Conservation (phyloP, 495 filamentous ascomycete species). For the Xylaria longipes region DNA sequence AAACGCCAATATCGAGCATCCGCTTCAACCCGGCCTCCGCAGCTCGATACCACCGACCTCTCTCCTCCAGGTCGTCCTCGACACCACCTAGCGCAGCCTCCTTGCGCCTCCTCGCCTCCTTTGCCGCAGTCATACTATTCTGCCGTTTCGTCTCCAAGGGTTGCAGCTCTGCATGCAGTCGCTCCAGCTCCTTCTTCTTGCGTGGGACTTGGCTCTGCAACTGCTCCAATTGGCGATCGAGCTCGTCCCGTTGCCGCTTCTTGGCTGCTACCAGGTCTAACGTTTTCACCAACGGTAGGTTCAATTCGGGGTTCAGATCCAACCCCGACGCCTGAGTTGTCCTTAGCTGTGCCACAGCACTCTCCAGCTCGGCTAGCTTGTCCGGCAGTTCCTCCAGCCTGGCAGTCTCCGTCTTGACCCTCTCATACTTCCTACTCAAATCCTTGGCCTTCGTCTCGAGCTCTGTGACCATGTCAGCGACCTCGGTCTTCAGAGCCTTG, state of each 20-base stretch:
- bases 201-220: conserved; percentile 70
- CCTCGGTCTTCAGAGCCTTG: conserved; percentile 79
- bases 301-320: conserved; percentile 49
- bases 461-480: conserved; percentile 71
- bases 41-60: conserved; percentile 80
- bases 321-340: conserved; percentile 40
- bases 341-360: conserved; percentile 61
- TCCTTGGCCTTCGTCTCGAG: conserved; percentile 73
- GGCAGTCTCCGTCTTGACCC: conserved; percentile 65
- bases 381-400: conserved; percentile 66
- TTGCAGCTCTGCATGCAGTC: conserved; percentile 71
- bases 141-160: conserved; percentile 74
- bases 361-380: conserved; percentile 67
- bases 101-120: conserved; percentile 80
- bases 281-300: conserved; percentile 67
- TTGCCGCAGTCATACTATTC: conserved; percentile 70
- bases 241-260: conserved; percentile 65
- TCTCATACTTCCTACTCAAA: conserved; percentile 64
- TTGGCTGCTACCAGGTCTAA: conserved; percentile 61
- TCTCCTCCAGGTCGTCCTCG: conserved; percentile 81
- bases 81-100: conserved; percentile 68
- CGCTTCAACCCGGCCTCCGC: conserved; percentile 71
- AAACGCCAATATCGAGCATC: conserved; percentile 58
- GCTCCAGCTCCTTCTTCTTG: conserved; percentile 74
- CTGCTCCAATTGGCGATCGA: conserved; percentile 72